phyloP scores from a whole-genome alignment of 2,329 filamentous ascomycete genomes.

The Cordyceps pruinosa region DNA sequence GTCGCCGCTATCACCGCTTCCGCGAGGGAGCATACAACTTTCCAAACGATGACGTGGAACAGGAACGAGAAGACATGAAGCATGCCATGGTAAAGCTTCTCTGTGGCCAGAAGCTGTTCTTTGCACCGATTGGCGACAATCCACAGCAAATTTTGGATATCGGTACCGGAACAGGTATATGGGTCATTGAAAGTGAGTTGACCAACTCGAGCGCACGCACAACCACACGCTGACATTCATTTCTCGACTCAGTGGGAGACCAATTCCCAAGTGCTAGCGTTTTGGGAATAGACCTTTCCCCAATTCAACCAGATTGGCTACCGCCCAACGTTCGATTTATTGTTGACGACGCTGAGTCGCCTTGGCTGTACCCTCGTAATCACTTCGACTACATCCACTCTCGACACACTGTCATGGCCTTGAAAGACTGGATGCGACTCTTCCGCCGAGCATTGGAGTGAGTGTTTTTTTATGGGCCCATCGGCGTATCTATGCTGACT shows the following conservation, averaged over 20 bases:
- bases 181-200: slow-evolving; percentile 46
- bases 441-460: slow-evolving; percentile 41
- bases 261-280: slow-evolving; percentile 35
- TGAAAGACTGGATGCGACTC: slow-evolving; percentile 48
- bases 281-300: slow-evolving; percentile 40
- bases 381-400: slow-evolving; percentile 56
- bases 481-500: neutral
- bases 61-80: slow-evolving; percentile 52
- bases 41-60: slow-evolving; percentile 54
- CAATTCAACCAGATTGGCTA: slow-evolving; percentile 44
- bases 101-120: slow-evolving; percentile 42
- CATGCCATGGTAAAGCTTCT: slow-evolving; percentile 45
- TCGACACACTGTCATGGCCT: slow-evolving; percentile 49
- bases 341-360: slow-evolving; percentile 51
- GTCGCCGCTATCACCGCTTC: slow-evolving; percentile 51
- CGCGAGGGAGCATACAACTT: slow-evolving; percentile 50
- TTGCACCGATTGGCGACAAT: slow-evolving; percentile 41
- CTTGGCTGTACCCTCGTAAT: slow-evolving; percentile 47
- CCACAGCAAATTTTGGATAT: slow-evolving; percentile 49
- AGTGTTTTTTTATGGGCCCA: slow-evolving; percentile 15
- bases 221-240: slow-evolving; percentile 12
- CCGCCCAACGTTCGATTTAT: slow-evolving; percentile 50
- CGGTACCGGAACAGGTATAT: slow-evolving; percentile 52
- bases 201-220: neutral
- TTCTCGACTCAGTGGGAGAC: slow-evolving; percentile 35